Evolutionary conservation across 2,329 filamentous ascomycete genomes (phyloP).

Genomic region (Thielaviopsis populi): DNA sequence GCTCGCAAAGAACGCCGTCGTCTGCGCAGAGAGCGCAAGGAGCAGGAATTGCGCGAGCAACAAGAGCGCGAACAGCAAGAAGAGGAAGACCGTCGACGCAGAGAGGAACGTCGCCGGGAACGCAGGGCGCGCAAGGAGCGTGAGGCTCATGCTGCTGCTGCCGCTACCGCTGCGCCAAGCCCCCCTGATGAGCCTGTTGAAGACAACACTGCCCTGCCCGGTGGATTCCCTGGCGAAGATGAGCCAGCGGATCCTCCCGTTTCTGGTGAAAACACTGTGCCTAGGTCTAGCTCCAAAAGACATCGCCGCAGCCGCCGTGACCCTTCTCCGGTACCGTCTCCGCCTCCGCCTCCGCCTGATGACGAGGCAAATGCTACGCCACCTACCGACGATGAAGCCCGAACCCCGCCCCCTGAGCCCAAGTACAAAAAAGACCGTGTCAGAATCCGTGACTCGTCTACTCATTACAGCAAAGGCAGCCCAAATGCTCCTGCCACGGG

Average conservation of each 20-base stretch:
- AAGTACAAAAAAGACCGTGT: conserved; percentile 60
- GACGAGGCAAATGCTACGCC: conserved; percentile 19
- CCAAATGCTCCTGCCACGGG: not conserved
- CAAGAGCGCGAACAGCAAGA: conserved; percentile 10
- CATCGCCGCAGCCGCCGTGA: conserved; percentile 10
- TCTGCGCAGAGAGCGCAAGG: conserved; percentile 12
- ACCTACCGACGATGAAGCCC: conserved; percentile 34
- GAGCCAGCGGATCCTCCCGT: conserved; percentile 17
- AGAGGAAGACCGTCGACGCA: not conserved
- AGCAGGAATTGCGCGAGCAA: conserved; percentile 8
- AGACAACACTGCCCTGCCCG: conserved; percentile 31
- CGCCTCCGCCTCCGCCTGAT: conserved; percentile 27
- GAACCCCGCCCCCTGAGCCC: conserved; percentile 38
- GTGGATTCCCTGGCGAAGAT: conserved; percentile 42
- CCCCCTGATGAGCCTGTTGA: conserved; percentile 13
- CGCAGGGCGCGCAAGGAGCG: conserved; percentile 2
- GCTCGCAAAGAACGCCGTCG: conserved; percentile 15
- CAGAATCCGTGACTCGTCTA: conserved; percentile 52
- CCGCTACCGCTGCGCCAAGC: conserved; percentile 3
- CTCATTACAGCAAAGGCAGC: conserved; percentile 8
- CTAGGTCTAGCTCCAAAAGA: not conserved
- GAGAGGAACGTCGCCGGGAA: conserved; percentile 10
- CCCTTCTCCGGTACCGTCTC: conserved; percentile 13
- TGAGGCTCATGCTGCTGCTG: conserved; percentile 1
- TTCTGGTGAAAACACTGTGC: conserved; percentile 28